These are phyloP conservation scores for Yamagishiella unicocca DNA, from an alignment of 139 green algal genomes.

Conservation along the genomic window DNA sequence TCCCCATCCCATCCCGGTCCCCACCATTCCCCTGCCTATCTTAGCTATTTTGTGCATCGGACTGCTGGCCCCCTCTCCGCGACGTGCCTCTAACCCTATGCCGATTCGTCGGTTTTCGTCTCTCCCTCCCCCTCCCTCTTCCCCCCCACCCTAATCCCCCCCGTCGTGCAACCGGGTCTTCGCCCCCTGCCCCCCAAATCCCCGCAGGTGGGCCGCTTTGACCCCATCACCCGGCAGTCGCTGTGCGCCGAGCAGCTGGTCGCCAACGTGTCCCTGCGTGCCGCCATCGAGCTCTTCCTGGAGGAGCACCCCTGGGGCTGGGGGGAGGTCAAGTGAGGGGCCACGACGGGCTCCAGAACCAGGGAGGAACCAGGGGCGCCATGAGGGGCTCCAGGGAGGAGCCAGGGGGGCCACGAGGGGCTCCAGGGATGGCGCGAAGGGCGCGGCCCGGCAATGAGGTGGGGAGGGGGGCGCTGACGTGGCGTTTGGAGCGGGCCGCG, in stretches of 20 bases:
- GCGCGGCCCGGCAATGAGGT: too few relatives aligned
- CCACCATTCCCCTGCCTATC: too few relatives aligned
- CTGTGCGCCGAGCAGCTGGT: conserved; percentile 61
- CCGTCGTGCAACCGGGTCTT: neutral
- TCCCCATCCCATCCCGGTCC: too few relatives aligned
- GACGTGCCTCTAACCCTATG: neutral
- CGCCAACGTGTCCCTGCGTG: conserved; percentile 72
- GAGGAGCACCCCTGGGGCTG: conserved; percentile 86
- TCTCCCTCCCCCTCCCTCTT: neutral
- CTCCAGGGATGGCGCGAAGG: too few relatives aligned
- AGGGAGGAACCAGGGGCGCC: too few relatives aligned
- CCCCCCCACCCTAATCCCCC: neutral
- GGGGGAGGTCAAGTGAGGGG: conserved; percentile 68
- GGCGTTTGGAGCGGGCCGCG: too few relatives aligned
- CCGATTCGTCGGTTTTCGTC: neutral
- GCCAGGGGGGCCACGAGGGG: too few relatives aligned
- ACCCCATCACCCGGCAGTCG: conserved; percentile 72
- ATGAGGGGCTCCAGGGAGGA: too few relatives aligned
- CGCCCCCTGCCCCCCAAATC: neutral
- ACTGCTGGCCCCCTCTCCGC: neutral
- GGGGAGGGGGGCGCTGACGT: too few relatives aligned
- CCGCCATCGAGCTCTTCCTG: conserved; percentile 82
- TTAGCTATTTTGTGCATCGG: too few relatives aligned
- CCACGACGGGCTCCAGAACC: too few relatives aligned
- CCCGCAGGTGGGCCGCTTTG: conserved; percentile 74